These are phyloP conservation scores for Ceratonia siliqua DNA, from an alignment of 306 rosid species.

Conservation along the genomic window DNA sequence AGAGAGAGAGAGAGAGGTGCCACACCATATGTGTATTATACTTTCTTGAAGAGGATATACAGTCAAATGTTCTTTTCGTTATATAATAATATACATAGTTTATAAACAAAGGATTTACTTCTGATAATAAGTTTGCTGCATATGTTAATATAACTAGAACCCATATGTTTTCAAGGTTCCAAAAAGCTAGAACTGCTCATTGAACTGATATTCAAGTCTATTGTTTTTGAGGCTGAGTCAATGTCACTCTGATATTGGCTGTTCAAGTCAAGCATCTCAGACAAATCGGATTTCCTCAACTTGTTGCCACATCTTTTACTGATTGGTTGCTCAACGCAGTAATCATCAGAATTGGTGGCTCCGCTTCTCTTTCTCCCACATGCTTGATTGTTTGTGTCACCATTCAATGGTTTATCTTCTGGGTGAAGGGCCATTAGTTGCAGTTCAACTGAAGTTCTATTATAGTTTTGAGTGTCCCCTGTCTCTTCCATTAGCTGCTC, in stretches of 20 bases:
- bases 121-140: slow-evolving; percentile 37
- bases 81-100: slow-evolving; percentile 53
- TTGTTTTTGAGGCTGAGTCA: slow-evolving; percentile 50
- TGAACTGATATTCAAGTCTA: slow-evolving; percentile 63
- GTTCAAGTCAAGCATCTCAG: slow-evolving; percentile 67
- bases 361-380: slow-evolving; percentile 65
- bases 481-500: slow-evolving; percentile 37
- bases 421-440: slow-evolving; percentile 43
- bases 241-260: slow-evolving; percentile 58
- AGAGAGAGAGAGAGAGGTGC: slow-evolving; percentile 16
- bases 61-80: slow-evolving; percentile 41
- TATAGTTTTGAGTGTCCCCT: slow-evolving; percentile 34
- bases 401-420: slow-evolving; percentile 36
- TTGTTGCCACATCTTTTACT: slow-evolving; percentile 50
- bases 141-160: slow-evolving; percentile 31
- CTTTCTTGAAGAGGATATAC: slow-evolving; percentile 49
- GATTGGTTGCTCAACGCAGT: slow-evolving; percentile 50
- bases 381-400: slow-evolving; percentile 31
- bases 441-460: slow-evolving; percentile 47
- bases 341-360: slow-evolving; percentile 46
- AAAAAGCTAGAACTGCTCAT: slow-evolving; percentile 33
- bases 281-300: slow-evolving; percentile 41
- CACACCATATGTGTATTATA: slow-evolving; percentile 35
- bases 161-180: slow-evolving; percentile 39
- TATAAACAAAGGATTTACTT: slow-evolving; percentile 40